A percentile compares a stretch with the other conserved stretches of the same genome.
These are phyloP conservation scores for Botryococcus braunii DNA, from an alignment of 163 green algal species.

Conservation along the genomic window DNA sequence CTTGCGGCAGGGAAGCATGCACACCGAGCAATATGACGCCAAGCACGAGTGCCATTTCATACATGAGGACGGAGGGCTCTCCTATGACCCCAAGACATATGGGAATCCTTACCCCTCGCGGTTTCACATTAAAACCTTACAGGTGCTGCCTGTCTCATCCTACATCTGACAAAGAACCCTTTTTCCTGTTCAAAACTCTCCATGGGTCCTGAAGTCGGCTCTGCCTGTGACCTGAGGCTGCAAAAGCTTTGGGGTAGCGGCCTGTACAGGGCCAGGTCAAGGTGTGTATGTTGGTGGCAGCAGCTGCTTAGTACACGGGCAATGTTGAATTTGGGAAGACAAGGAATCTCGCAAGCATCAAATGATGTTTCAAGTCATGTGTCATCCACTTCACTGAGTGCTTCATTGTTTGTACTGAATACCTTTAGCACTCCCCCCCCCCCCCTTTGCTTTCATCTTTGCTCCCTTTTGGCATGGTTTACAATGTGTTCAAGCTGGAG, in stretches of 20 bases:
- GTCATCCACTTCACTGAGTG: no score
- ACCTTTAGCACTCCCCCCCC: no score
- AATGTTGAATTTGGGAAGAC: background rate
- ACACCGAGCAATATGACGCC: slow-evolving; percentile 12
- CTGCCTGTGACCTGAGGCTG: background rate
- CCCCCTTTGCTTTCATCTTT: no score
- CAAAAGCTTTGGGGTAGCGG: background rate
- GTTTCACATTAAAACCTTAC: slow-evolving; percentile 23
- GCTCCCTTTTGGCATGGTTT: no score
- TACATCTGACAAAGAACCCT: background rate
- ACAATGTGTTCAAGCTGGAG: no score
- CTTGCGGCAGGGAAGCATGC: slow-evolving; percentile 12
- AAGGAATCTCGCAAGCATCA: no score
- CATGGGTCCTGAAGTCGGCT: background rate
- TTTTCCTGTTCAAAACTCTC: background rate
- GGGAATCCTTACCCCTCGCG: slow-evolving; percentile 5
- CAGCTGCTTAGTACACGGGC: background rate
- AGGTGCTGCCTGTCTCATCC: slow-evolving; percentile 2
- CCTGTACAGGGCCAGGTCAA: background rate
- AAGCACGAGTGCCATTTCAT: slow-evolving; percentile 22
- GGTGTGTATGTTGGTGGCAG: background rate
- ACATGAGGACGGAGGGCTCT: slow-evolving; percentile 18
- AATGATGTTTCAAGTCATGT: no score
- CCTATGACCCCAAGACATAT: slow-evolving; percentile 19
- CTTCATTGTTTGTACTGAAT: no score